Conservation (phyloP, 495 filamentous ascomycete species). For the Staphylotrichum tortipilum region DNA sequence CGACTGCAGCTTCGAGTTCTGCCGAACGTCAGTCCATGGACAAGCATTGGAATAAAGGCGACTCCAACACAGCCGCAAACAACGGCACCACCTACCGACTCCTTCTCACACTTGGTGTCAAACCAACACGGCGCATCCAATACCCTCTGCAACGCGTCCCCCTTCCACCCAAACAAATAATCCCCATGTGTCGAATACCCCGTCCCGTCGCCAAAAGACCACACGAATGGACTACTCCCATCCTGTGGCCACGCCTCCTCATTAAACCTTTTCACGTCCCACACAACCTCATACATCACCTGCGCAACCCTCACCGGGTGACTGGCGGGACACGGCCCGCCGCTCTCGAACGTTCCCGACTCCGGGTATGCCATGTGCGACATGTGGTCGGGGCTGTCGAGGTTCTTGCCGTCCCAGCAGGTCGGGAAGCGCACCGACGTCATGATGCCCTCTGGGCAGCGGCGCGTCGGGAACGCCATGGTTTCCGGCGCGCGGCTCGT, state of each 20-base stretch:
- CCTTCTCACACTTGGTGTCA: background rate
- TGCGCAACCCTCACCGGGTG: constrained; percentile 31
- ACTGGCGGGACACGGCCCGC: constrained; percentile 22
- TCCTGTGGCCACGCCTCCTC: constrained; percentile 33
- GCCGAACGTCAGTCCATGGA: background rate
- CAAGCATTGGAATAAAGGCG: too few relatives aligned
- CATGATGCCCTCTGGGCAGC: constrained; percentile 27
- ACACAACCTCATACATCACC: constrained; percentile 36
- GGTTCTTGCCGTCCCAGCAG: constrained; percentile 29
- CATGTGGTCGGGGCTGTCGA: constrained; percentile 30
- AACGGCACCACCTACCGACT: background rate
- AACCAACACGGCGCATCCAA: constrained; percentile 30
- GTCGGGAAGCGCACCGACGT: constrained; percentile 30
- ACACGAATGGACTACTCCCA: constrained; percentile 39
- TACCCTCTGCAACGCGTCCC: constrained; percentile 28
- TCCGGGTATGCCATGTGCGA: constrained; percentile 33
- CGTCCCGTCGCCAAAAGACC: constrained; percentile 33
- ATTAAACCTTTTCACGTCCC: constrained; percentile 31
- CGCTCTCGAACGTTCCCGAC: constrained; percentile 25
- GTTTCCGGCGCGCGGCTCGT: background rate
- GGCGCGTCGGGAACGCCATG: background rate
- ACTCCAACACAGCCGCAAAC: too few relatives aligned
- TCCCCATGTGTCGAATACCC: constrained; percentile 36
- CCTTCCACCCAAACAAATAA: constrained; percentile 38
- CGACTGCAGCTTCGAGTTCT: background rate